phyloP scores from a whole-genome alignment of 768 basidiomycete species.

The Rhodosporidiobolus sp. region DNA sequence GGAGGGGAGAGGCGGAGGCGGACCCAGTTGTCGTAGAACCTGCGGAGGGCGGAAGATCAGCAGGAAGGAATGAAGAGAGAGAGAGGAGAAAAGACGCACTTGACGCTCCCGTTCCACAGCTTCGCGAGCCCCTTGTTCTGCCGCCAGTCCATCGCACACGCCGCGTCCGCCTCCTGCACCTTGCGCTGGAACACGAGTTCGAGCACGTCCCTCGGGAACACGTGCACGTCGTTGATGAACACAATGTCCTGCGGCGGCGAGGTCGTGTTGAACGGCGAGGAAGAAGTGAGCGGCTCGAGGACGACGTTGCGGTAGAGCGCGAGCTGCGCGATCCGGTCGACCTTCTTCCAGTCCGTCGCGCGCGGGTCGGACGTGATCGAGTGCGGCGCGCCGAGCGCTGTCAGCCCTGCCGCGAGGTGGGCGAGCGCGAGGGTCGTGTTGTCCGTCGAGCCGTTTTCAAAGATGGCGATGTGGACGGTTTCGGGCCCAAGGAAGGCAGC shows the following conservation, averaged over 20 bases:
- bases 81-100: background rate
- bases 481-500: constrained; percentile 38
- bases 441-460: constrained; percentile 45
- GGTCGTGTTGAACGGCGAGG: background rate
- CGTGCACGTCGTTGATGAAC: constrained; percentile 45
- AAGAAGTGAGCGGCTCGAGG: constrained; percentile 37
- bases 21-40: constrained; percentile 42
- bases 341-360: constrained; percentile 36
- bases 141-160: constrained; percentile 45
- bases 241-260: constrained; percentile 32
- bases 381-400: constrained; percentile 24
- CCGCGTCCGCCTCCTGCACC: constrained; percentile 40
- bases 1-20: background rate
- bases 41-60: too few species aligned
- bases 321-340: constrained; percentile 45
- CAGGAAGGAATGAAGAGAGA: too few species aligned
- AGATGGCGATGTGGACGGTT: constrained; percentile 44
- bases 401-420: constrained; percentile 34
- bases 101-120: constrained; percentile 3
- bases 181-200: constrained; percentile 40
- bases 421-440: constrained; percentile 41
- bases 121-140: constrained; percentile 17
- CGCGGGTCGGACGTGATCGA: constrained; percentile 40
- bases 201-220: constrained; percentile 34
- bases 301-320: constrained; percentile 43